A percentile compares a stretch with the other conserved stretches of the same genome.
Conservation (phyloP, 495 filamentous ascomycete genomes). For the Usnea hakonensis region DNA sequence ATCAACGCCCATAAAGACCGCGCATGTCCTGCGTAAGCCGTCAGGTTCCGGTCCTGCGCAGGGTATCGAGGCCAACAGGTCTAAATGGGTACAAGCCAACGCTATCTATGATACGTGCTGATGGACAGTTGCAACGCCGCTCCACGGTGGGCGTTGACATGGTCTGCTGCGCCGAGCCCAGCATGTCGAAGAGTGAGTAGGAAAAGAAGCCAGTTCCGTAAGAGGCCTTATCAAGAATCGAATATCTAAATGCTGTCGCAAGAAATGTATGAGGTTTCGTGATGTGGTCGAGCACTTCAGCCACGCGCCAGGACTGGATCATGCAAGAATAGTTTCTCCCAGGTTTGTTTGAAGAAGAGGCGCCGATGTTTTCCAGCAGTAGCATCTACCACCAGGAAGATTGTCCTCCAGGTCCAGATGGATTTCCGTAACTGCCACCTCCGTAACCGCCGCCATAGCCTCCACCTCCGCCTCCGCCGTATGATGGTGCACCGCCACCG, state of each 20-base stretch:
- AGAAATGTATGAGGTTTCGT: background rate
- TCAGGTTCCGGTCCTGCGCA: slow-evolving; percentile 11
- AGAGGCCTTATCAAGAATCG: slow-evolving; percentile 9
- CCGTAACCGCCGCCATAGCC: slow-evolving; percentile 36
- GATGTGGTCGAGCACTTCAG: slow-evolving; percentile 4
- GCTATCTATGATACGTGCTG: slow-evolving; percentile 71
- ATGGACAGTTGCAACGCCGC: slow-evolving; percentile 18
- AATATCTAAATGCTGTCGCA: slow-evolving; percentile 5
- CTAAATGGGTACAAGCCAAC: slow-evolving; percentile 48
- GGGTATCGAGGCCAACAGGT: slow-evolving; percentile 18
- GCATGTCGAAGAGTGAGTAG: slow-evolving; percentile 19
- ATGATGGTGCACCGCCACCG: slow-evolving; percentile 11
- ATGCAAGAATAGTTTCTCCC: slow-evolving; percentile 14
- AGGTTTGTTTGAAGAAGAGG: slow-evolving; percentile 16
- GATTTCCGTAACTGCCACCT: slow-evolving; percentile 69
- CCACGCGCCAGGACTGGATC: slow-evolving; percentile 4
- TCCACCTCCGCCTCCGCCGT: slow-evolving; percentile 7
- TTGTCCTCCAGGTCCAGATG: slow-evolving; percentile 70
- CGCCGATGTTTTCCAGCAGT: slow-evolving; percentile 18
- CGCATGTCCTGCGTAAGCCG: slow-evolving; percentile 14
- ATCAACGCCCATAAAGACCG: slow-evolving; percentile 21
- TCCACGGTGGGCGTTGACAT: slow-evolving; percentile 5
- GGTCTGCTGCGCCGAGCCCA: slow-evolving; percentile 9
- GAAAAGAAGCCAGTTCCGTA: slow-evolving; percentile 21
- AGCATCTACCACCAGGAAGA: slow-evolving; percentile 88